phyloP scores from a whole-genome alignment of 306 rosid species.

The Vachellia pachyceras region DNA sequence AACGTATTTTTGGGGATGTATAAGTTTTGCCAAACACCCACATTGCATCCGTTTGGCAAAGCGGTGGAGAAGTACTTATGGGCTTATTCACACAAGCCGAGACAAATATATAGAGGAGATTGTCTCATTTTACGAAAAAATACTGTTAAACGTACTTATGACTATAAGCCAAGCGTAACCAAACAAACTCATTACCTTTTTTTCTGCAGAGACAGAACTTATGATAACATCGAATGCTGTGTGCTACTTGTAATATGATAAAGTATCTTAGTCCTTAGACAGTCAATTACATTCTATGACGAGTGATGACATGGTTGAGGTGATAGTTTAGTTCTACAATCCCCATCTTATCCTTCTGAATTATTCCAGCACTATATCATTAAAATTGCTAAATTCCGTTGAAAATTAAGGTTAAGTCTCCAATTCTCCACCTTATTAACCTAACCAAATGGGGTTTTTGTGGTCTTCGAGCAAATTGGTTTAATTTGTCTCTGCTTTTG shows the following conservation, averaged over 20 bases:
- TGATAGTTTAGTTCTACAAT: slow-evolving; percentile 39
- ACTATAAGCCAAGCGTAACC: too few species aligned
- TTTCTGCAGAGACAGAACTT: slow-evolving; percentile 36
- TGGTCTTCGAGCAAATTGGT: neutral
- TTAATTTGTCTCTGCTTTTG: neutral
- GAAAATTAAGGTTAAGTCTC: slow-evolving; percentile 12
- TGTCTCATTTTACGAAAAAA: too few species aligned
- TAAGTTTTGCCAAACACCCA: too few species aligned
- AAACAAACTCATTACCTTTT: slow-evolving; percentile 37
- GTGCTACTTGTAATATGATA: slow-evolving; percentile 40
- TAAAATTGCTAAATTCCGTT: slow-evolving; percentile 26
- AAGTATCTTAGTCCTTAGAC: slow-evolving; percentile 27
- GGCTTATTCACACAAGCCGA: too few species aligned
- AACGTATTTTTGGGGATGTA: too few species aligned
- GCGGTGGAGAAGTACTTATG: too few species aligned
- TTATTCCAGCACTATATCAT: slow-evolving; percentile 7
- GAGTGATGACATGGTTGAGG: slow-evolving; percentile 35
- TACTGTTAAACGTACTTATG: too few species aligned
- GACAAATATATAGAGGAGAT: too few species aligned
- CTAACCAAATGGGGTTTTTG: neutral
- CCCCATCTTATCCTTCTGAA: slow-evolving; percentile 27
- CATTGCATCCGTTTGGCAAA: too few species aligned
- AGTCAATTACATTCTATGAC: slow-evolving; percentile 34
- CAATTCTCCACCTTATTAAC: slow-evolving; percentile 9
- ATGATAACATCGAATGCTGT: slow-evolving; percentile 41